Evolutionary conservation across 2,329 filamentous ascomycete genomes (phyloP).

Genomic region (Fusarium sp.): DNA sequence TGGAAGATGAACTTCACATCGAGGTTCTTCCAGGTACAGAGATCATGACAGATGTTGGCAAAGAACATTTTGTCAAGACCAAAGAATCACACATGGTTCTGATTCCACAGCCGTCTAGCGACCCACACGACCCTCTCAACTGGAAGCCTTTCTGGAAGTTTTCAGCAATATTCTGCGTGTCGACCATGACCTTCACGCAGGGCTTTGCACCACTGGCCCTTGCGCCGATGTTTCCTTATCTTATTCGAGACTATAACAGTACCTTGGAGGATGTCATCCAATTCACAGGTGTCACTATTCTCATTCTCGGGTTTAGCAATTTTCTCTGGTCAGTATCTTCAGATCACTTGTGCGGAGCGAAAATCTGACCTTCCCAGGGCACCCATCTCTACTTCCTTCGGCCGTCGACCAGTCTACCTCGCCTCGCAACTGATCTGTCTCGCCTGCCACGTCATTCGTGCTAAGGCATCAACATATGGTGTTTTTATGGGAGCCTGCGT

Average conservation of each 20-base stretch:
- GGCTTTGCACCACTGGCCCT: slow-evolving; percentile 11
- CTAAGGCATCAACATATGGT: slow-evolving; percentile 10
- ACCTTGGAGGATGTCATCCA: slow-evolving; percentile 1
- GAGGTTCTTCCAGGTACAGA: slow-evolving; percentile 35
- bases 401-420: slow-evolving; percentile 5
- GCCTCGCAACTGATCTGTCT: slow-evolving; percentile 14
- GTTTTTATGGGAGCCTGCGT: slow-evolving; percentile 14
- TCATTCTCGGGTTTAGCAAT: slow-evolving; percentile 6
- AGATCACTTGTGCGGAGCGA: accelerated
- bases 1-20: slow-evolving; percentile 37
- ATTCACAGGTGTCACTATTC: slow-evolving; percentile 10
- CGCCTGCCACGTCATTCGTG: not conserved
- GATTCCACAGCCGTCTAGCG: slow-evolving; percentile 25
- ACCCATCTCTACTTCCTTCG: not conserved
- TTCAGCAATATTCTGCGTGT: slow-evolving; percentile 8
- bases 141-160: slow-evolving; percentile 14
- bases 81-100: slow-evolving; percentile 33
- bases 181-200: slow-evolving; percentile 10
- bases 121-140: slow-evolving; percentile 16
- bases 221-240: slow-evolving; percentile 8
- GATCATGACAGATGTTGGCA: slow-evolving; percentile 39
- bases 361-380: not conserved
- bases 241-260: slow-evolving; percentile 7
- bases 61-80: slow-evolving; percentile 30
- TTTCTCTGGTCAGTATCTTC: not conserved